These are phyloP conservation scores for Spathaspora girioi DNA, from an alignment of 805 yeast species.

Conservation along the genomic window DNA sequence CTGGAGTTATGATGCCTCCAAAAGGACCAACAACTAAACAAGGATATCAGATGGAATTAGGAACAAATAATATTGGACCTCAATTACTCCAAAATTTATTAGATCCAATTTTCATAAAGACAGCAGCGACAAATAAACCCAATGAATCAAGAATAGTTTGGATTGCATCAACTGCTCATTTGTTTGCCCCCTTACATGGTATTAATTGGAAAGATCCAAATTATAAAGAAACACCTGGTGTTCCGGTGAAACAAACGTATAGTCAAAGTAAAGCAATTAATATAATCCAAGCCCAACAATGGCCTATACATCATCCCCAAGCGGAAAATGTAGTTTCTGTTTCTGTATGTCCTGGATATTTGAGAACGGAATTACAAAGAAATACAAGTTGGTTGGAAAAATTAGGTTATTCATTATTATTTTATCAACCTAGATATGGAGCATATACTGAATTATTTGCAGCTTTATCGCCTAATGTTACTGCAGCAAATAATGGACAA, in stretches of 20 bases:
- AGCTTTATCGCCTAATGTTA: slow-evolving; percentile 36
- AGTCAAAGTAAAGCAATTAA: slow-evolving; percentile 43
- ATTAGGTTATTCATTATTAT: slow-evolving; percentile 7
- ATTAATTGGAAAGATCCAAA: slow-evolving; percentile 31
- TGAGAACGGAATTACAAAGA: slow-evolving; percentile 32
- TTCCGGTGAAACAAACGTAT: slow-evolving; percentile 19
- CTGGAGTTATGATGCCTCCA: slow-evolving; percentile 25
- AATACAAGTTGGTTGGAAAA: slow-evolving; percentile 11
- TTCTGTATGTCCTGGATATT: slow-evolving; percentile 40
- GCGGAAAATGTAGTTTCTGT: slow-evolving; percentile 26
- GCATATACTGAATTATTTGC: slow-evolving; percentile 44
- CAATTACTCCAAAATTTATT: slow-evolving; percentile 39
- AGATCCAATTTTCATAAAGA: slow-evolving; percentile 31
- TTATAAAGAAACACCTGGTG: slow-evolving; percentile 13
- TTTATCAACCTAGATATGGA: slow-evolving; percentile 29
- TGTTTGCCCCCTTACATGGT: slow-evolving; percentile 24
- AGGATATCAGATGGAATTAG: slow-evolving; percentile 45
- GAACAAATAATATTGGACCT: slow-evolving; percentile 46
- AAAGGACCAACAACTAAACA: slow-evolving; percentile 30
- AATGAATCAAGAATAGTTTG: slow-evolving; percentile 39
- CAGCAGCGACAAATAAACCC: slow-evolving; percentile 21
- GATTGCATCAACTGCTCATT: slow-evolving; percentile 39
- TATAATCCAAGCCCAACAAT: slow-evolving; percentile 30
- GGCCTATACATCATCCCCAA: slow-evolving; percentile 26
- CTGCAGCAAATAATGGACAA: slow-evolving; percentile 25